Evolutionary conservation across 768 basidiomycete species (phyloP).

Genomic region (Hypholoma fasciculare): DNA sequence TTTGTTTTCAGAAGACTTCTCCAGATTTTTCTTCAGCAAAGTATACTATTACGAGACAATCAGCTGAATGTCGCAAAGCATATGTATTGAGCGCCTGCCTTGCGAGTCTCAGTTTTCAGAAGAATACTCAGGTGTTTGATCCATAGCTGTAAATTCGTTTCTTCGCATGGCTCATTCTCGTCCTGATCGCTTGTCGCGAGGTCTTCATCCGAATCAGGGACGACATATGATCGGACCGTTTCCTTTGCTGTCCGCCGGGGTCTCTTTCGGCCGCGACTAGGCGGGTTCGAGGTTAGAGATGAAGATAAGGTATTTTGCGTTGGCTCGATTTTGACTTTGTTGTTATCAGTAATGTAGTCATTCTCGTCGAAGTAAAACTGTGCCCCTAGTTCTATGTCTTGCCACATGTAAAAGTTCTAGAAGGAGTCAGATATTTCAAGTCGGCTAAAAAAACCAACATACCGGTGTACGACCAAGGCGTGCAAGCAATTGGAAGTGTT

Average conservation of each 20-base stretch:
- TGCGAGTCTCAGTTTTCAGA: conserved; percentile 66
- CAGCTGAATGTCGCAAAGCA: not conserved
- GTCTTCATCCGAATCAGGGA: conserved; percentile 76
- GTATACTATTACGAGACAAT: conserved; percentile 48
- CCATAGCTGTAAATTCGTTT: conserved; percentile 61
- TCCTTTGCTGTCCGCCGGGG: conserved; percentile 58
- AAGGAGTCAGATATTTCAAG: not conserved
- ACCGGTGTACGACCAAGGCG: conserved; percentile 63
- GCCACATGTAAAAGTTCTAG: conserved; percentile 55
- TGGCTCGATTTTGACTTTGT: conserved; percentile 45
- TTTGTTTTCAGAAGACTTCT: conserved; percentile 47
- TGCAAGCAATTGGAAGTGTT: conserved; percentile 77
- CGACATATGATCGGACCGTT: conserved; percentile 57
- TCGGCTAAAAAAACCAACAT: conserved; percentile 22
- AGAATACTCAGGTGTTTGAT: conserved; percentile 63
- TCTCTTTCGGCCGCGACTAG: conserved; percentile 44
- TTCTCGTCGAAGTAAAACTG: conserved; percentile 71
- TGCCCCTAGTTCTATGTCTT: conserved; percentile 63
- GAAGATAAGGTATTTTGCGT: conserved; percentile 26
- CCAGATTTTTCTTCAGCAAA: conserved; percentile 57
- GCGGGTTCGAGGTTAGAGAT: conserved; percentile 18
- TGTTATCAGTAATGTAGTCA: conserved; percentile 51
- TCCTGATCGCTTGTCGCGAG: conserved; percentile 38
- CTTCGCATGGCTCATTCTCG: conserved; percentile 40
- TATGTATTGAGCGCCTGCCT: conserved; percentile 43